Conservation (phyloP, 345 rosid species). For the Carallia pectinifolia region DNA sequence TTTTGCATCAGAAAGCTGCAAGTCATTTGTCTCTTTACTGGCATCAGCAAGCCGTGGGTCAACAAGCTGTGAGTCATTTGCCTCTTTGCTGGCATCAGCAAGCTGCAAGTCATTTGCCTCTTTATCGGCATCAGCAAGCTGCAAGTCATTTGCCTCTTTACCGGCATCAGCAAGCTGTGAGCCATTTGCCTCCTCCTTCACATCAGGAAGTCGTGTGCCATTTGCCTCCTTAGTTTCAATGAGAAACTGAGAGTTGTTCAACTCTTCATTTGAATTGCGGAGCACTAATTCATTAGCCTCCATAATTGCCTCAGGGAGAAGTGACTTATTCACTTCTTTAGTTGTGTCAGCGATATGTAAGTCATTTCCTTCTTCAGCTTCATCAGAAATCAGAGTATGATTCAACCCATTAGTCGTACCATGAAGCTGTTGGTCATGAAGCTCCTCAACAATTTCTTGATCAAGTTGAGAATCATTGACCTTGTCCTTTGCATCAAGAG, state of each 20-base stretch:
- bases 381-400: constrained; percentile 4
- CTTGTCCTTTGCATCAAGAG: background rate
- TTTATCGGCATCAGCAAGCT: too few relatives aligned
- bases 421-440: background rate
- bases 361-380: background rate
- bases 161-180: background rate
- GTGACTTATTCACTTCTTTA: background rate
- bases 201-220: background rate
- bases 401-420: constrained; percentile 4
- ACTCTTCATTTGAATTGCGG: constrained; percentile 2
- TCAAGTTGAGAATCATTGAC: background rate
- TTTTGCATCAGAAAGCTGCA: constrained; percentile 1
- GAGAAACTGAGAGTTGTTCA: background rate
- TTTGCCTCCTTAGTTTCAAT: constrained; percentile 1
- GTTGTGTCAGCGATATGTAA: constrained; percentile 1
- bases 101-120: too few relatives aligned
- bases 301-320: background rate
- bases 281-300: background rate
- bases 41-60: too few relatives aligned
- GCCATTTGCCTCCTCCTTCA: constrained; percentile 5
- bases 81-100: too few relatives aligned
- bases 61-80: too few relatives aligned
- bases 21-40: background rate
- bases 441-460: constrained; percentile 1
- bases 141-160: background rate